phyloP scores from a whole-genome alignment of 768 basidiomycete genomes.

The Mycena rosella region DNA sequence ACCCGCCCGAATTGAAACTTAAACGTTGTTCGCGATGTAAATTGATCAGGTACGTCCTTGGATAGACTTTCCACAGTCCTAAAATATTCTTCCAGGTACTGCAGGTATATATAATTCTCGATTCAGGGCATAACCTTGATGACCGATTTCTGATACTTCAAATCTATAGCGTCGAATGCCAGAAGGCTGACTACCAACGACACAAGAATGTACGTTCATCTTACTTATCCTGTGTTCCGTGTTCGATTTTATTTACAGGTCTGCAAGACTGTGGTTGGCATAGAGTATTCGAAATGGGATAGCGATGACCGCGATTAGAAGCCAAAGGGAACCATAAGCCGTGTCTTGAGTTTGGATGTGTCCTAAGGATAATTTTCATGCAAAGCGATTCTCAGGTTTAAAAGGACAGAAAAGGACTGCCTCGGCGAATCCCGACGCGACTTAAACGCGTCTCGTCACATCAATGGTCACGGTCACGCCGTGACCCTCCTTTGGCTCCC shows the following conservation, averaged over 20 bases:
- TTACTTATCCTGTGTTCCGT: background rate
- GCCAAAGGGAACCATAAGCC: no score
- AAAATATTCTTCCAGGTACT: constrained; percentile 8
- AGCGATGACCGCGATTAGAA: constrained; percentile 26
- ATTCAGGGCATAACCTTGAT: background rate
- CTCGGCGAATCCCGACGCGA: background rate
- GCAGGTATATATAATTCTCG: constrained; percentile 20
- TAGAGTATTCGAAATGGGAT: constrained; percentile 19
- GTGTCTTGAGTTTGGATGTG: no score
- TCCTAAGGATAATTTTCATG: no score
- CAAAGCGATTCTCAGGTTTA: no score
- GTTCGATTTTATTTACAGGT: constrained; percentile 1
- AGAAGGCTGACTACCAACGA: constrained; percentile 15
- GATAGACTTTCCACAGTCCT: background rate
- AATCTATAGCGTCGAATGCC: constrained; percentile 7
- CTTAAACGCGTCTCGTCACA: background rate
- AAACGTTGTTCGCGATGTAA: constrained; percentile 26
- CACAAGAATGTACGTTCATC: constrained; percentile 16
- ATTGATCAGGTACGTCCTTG: constrained; percentile 10
- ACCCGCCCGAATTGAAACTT: constrained; percentile 15
- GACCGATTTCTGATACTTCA: background rate
- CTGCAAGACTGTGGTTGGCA: constrained; percentile 13
- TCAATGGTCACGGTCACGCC: background rate
- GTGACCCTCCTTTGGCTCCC: background rate
- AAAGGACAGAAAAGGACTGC: no score